Evolutionary conservation across 176 grass and related monocot genomes (phyloP).

Genomic region (Cenchrus fungigraminus): DNA sequence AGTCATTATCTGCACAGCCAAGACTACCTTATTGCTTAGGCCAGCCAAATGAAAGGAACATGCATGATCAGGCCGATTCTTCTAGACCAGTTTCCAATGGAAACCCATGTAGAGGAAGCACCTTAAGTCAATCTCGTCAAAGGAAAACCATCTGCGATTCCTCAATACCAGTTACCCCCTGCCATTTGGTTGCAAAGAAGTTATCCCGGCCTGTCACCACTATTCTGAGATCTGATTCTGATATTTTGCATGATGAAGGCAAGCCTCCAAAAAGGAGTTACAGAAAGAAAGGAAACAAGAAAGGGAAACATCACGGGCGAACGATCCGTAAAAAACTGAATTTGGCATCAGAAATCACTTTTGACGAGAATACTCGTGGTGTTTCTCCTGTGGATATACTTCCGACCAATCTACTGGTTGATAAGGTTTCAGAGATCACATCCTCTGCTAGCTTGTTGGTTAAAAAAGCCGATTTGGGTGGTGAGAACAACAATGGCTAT

Average conservation of each 20-base stretch:
- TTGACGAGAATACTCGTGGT: slow-evolving; percentile 34
- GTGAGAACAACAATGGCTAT: slow-evolving; percentile 1
- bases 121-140: slow-evolving; percentile 19
- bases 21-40: slow-evolving; percentile 29
- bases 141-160: slow-evolving; percentile 37
- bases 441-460: slow-evolving; percentile 30
- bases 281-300: slow-evolving; percentile 47
- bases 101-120: slow-evolving; percentile 19
- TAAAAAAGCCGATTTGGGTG: slow-evolving; percentile 37
- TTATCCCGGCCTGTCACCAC: slow-evolving; percentile 16
- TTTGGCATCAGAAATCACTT: slow-evolving; percentile 38
- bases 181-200: slow-evolving; percentile 36
- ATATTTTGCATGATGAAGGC: slow-evolving; percentile 38
- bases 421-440: slow-evolving; percentile 42
- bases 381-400: slow-evolving; percentile 41
- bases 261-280: slow-evolving; percentile 38
- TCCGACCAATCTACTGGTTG: slow-evolving; percentile 24
- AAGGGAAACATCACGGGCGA: slow-evolving; percentile 31
- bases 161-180: neutral
- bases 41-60: slow-evolving; percentile 52
- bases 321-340: slow-evolving; percentile 25
- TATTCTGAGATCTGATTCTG: slow-evolving; percentile 42
- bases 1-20: slow-evolving; percentile 32
- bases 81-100: slow-evolving; percentile 35
- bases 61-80: slow-evolving; percentile 51